These are phyloP conservation scores for Magnusiomyces magnusii DNA, from an alignment of 1,139 yeast species.

Conservation along the genomic window DNA sequence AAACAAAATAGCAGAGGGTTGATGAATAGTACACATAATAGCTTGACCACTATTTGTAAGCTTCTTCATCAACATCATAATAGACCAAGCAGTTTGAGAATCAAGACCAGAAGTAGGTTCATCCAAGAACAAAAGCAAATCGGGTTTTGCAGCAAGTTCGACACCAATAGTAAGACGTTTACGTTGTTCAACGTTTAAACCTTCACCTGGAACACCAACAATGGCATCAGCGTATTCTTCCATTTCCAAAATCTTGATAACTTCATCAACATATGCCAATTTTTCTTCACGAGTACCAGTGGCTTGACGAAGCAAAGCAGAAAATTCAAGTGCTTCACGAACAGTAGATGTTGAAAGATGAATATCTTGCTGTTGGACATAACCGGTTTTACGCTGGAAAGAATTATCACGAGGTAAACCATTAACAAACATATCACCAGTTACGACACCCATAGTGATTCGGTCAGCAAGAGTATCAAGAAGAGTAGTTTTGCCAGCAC, in stretches of 20 bases:
- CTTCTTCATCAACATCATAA: conserved; percentile 60
- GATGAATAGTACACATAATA: conserved; percentile 66
- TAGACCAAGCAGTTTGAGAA: conserved; percentile 81
- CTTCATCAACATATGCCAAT: conserved; percentile 57
- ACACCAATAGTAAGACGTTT: conserved; percentile 74
- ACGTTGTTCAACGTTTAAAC: conserved; percentile 70
- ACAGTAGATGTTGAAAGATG: conserved; percentile 63
- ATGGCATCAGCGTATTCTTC: conserved; percentile 61
- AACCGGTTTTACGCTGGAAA: conserved; percentile 70
- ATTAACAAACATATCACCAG: conserved; percentile 64
- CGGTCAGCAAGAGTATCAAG: conserved; percentile 66
- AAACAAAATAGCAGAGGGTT: conserved; percentile 63
- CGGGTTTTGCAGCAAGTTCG: conserved; percentile 76
- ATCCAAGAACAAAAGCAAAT: conserved; percentile 63
- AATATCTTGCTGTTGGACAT: conserved; percentile 71
- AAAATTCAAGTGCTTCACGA: conserved; percentile 60
- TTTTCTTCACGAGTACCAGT: conserved; percentile 47
- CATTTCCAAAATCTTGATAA: conserved; percentile 61
- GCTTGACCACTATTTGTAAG: conserved; percentile 70
- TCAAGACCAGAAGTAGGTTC: conserved; percentile 87
- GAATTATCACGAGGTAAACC: conserved; percentile 57
- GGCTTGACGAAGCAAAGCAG: conserved; percentile 62
- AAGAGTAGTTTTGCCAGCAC: conserved; percentile 73
- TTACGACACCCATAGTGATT: conserved; percentile 63
- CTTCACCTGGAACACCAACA: conserved; percentile 64